Evolutionary conservation across 2,329 filamentous ascomycete genomes (phyloP), one percentile per base, ranked within the genome.

Genomic region (Microsporum audouinii): DNA sequence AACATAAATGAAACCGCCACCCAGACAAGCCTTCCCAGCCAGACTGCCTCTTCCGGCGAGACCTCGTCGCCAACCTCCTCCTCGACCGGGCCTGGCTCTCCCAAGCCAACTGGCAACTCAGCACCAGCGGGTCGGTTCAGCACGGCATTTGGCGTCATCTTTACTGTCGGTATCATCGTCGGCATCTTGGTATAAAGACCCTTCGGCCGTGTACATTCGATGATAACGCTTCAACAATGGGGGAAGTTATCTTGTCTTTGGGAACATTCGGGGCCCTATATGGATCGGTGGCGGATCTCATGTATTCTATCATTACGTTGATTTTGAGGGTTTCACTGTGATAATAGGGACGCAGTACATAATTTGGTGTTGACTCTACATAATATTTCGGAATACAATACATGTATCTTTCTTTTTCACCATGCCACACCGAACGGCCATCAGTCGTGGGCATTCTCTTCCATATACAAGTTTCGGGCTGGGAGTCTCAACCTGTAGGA

Each of bases 1-100:
- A 29, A 49, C n/a, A 63, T 59, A 12, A 68, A 66, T 61, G 65
- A 60, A 2, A 68, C 65, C 3, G 67, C 67, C 27, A 68, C 66
- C 3, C 63, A 61, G 23, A 66, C 64, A 7, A 41, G n/a, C 41
- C 36, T 45, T 27, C 39, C 57, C 57, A 59, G 39, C 57, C 17
- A 49, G 39, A 59, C 56, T 8, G 17, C 12, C 36, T 58, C 56
- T 6, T 8, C 57, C 39, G 29, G 39, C 57, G 14, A 38, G 23
- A 47, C 27, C 10, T 53, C 49, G 12, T 53, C 49, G 8, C 27
- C 49, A 27, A 14, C 49, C 12, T 33, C 49, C 12, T 17, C 49
- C 45, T 5, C 14, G 10, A 53, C 49, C 49, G 12, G 5, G 23
- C 5, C 49, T 34, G 49, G 49, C 49, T 33, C 49, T 23, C 27